Evolutionary conservation across 139 green algal species (phyloP).

Genomic region (Dunaliella sp.): DNA sequence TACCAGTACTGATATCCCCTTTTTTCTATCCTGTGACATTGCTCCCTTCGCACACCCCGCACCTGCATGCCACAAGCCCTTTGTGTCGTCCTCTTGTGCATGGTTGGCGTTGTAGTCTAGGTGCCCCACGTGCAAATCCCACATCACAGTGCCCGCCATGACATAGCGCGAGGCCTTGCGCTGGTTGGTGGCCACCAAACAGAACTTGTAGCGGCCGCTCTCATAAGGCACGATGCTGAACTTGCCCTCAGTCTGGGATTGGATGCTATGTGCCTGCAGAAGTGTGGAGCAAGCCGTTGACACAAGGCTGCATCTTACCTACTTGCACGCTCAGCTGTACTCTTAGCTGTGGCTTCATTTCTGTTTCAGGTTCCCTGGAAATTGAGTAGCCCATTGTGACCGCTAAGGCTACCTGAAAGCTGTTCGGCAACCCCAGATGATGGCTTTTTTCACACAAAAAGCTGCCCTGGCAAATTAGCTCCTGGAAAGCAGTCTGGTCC

Average conservation of each 20-base stretch:
- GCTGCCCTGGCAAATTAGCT: too few species aligned
- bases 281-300: background rate
- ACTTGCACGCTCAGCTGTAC: too few species aligned
- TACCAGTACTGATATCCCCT: background rate
- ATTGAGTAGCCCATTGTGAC: too few species aligned
- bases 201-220: conserved; percentile 51
- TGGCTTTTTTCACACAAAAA: too few species aligned
- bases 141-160: conserved; percentile 38
- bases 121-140: conserved; percentile 52
- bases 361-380: too few species aligned
- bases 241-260: conserved; percentile 35
- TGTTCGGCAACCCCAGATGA: too few species aligned
- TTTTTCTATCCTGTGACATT: too few species aligned
- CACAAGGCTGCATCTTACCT: too few species aligned
- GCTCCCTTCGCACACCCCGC: background rate
- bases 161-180: conserved; percentile 27
- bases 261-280: conserved; percentile 28
- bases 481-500: too few species aligned
- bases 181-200: conserved; percentile 34
- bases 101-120: conserved; percentile 22
- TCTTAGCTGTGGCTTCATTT: too few species aligned
- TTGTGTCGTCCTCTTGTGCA: conserved; percentile 52
- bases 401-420: too few species aligned
- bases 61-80: conserved; percentile 45
- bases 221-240: conserved; percentile 60